Percentiles rank a stretch among this genome's conserved stretches.
These are phyloP conservation scores for Septoria linicola DNA, from an alignment of 2,329 filamentous ascomycete species.

Conservation along the genomic window DNA sequence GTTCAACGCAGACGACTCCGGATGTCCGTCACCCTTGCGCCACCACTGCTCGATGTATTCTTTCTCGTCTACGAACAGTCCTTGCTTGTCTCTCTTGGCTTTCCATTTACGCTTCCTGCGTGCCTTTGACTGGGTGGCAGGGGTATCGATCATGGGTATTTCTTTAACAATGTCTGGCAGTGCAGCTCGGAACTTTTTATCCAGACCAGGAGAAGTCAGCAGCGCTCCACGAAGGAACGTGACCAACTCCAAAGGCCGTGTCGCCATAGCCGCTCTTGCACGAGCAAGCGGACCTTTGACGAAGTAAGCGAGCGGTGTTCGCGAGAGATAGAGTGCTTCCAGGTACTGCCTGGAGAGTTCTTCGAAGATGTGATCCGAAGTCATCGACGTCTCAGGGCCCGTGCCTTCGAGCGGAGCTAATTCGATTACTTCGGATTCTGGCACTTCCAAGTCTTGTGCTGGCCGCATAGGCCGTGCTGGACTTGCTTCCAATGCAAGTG, in stretches of 20 bases:
- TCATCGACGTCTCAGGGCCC: neutral
- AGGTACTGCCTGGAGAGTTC: conserved; percentile 41
- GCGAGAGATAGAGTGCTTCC: conserved; percentile 48
- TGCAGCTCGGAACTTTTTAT: conserved; percentile 77
- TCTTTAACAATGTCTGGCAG: conserved; percentile 65
- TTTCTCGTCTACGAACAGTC: conserved; percentile 67
- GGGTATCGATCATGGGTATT: conserved; percentile 33
- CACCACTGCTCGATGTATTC: conserved; percentile 69
- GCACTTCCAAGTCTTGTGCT: neutral
- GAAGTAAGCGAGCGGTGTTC: conserved; percentile 80
- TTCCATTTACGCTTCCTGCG: conserved; percentile 60
- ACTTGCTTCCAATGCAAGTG: too few relatives aligned
- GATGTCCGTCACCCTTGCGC: conserved; percentile 54
- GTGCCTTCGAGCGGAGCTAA: neutral
- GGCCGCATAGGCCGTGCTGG: too few relatives aligned
- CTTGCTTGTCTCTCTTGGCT: conserved; percentile 64
- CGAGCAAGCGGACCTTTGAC: conserved; percentile 77
- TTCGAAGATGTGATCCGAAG: conserved; percentile 27
- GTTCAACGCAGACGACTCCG: conserved; percentile 34
- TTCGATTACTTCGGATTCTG: neutral
- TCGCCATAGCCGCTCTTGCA: conserved; percentile 68
- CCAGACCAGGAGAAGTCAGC: conserved; percentile 56
- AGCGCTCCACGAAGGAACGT: conserved; percentile 59
- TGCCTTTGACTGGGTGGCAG: conserved; percentile 31
- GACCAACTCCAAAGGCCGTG: conserved; percentile 63